Base-by-base conservation (phyloP, 176 grass and related monocot genomes). In the Musa itinerans region DNA sequence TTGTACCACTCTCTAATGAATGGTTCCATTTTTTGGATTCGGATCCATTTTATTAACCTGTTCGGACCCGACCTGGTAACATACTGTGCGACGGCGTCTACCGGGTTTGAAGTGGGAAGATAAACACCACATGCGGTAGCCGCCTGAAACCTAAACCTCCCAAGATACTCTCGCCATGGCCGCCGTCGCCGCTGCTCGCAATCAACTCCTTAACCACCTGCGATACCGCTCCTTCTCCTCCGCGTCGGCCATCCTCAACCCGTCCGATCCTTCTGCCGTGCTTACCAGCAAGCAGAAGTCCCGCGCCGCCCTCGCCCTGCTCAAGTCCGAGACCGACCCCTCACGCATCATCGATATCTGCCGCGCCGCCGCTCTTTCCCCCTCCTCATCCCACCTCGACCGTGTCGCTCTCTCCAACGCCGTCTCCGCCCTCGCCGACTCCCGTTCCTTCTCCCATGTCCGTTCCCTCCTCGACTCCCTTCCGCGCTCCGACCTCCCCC, bases 281-380 rank as follows among this genome's bases (percentile, higher is more conserved):
- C 87, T 90, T 52, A 67, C 88, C 68, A 81, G 85, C 77, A 80
- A 54, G 72, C 77, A 91, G 80, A 97, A 97, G 70, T 85, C 82
- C 79, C 90, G 88, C 55, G 85, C 89, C 51, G 88, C 88, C 49
- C 84, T 93, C 21, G 84, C 90, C 50, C 93, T 90, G 78, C 85
- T 94, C 85, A 90, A 88, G 79, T 64, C 78, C 56, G 81, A 86
- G 62, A 79, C 74, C 71, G 72, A 83, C 70, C 86, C 88, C 8
- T 78, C 86, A 11, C 86, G 90, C 73, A 97, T 97, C 82, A 74
- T 97, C 62, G 82, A 86, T 76, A 97, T 93, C 70, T 93, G 84
- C 84, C 90, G 83, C 27, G 90, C 88, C 71, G 90, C 94, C 10
- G 77, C 89, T 8, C 93, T 92, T 66, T 78, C 74, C 22, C 89